Percentiles rank a stretch among this genome's conserved stretches.
Evolutionary conservation across 495 filamentous ascomycete genomes (phyloP).

Genomic region (Aspergillus nanangensis): DNA sequence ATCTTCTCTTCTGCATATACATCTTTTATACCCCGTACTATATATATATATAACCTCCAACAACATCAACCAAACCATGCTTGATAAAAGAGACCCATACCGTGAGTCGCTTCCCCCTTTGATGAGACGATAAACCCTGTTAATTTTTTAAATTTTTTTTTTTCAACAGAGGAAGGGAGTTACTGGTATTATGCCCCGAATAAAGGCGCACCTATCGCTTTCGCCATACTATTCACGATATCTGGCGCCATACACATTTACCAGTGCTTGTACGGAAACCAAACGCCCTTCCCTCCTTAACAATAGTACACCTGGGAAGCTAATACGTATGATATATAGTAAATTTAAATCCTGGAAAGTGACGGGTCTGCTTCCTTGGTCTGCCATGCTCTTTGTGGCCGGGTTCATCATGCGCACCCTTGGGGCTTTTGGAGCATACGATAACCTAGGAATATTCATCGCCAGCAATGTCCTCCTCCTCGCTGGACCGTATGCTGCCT

Average conservation of each 20-base stretch:
- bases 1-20: neutral
- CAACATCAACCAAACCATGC: neutral
- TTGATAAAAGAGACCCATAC: constrained; percentile 14
- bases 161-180: constrained; percentile 39
- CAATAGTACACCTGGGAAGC: neutral
- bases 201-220: constrained; percentile 65
- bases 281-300: neutral
- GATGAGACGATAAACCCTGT: neutral
- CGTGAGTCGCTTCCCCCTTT: constrained; percentile 7
- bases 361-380: constrained; percentile 52
- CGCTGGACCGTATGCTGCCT: constrained; percentile 54
- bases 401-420: constrained; percentile 57
- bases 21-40: neutral
- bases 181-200: constrained; percentile 72
- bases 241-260: constrained; percentile 57
- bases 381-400: constrained; percentile 44
- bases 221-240: constrained; percentile 57
- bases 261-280: constrained; percentile 51
- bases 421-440: constrained; percentile 54
- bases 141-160: neutral
- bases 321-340: constrained; percentile 12
- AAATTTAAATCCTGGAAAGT: constrained; percentile 48
- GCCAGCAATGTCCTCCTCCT: constrained; percentile 57
- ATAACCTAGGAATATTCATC: constrained; percentile 54
- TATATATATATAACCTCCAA: neutral